These are phyloP conservation scores for Neurospora terricola DNA, from an alignment of 495 filamentous ascomycete species.

Conservation along the genomic window DNA sequence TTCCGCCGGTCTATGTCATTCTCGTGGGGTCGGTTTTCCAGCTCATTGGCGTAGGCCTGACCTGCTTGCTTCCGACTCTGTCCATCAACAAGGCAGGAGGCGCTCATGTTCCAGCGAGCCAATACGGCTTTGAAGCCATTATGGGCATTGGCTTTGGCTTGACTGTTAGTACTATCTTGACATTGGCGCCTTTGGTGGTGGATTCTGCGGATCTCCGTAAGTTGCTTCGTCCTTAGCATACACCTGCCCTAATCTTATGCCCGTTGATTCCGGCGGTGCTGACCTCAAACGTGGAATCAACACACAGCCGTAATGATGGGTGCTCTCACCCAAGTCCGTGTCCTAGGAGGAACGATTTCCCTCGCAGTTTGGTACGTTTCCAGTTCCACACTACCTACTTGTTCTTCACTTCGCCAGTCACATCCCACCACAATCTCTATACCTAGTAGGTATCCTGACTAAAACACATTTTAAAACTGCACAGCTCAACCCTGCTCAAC, in stretches of 20 bases:
- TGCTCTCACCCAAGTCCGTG: conserved; percentile 36
- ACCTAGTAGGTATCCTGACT: not conserved
- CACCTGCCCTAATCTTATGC: too few species aligned
- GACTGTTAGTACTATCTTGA: conserved; percentile 27
- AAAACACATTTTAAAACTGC: not conserved
- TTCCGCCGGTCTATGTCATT: conserved; percentile 36
- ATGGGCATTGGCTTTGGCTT: conserved; percentile 39
- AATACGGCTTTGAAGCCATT: conserved; percentile 37
- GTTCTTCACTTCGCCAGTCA: not conserved
- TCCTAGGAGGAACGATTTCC: conserved; percentile 41
- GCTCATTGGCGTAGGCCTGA: conserved; percentile 34
- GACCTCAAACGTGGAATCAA: not conserved
- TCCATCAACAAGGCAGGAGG: conserved; percentile 4
- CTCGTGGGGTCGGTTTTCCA: conserved; percentile 33
- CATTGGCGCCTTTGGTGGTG: conserved; percentile 31
- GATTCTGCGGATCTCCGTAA: conserved; percentile 33
- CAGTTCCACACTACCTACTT: not conserved
- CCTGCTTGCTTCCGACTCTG: conserved; percentile 23
- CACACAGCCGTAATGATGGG: conserved; percentile 22
- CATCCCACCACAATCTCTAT: not conserved
- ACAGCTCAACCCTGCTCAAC: conserved; percentile 6
- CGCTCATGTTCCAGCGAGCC: conserved; percentile 16
- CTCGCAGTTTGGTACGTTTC: conserved; percentile 14
- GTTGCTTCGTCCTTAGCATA: not conserved
- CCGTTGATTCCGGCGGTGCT: conserved; percentile 15